Evolutionary conservation across 768 basidiomycete species (phyloP).

Genomic region (Glaciozyma martinii): DNA sequence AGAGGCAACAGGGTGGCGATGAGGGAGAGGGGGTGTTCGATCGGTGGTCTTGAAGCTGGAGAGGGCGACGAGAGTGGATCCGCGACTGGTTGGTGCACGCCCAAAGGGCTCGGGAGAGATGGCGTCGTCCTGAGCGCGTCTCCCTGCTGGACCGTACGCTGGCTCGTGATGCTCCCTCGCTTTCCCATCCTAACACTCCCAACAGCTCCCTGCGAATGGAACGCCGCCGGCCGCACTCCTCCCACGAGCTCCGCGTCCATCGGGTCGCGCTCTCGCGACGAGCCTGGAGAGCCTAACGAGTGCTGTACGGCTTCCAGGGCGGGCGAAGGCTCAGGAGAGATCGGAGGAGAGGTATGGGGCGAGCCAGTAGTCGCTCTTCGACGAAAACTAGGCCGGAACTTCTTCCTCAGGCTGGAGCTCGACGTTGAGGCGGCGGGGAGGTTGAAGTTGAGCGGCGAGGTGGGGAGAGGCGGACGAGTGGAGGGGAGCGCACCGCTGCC

Average conservation of each 20-base stretch:
- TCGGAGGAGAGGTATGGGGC: not conserved
- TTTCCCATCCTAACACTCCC: not conserved
- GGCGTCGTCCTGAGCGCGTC: conserved; percentile 1
- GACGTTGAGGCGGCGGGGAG: not conserved
- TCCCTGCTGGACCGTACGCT: conserved; percentile 16
- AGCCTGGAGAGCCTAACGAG: conserved; percentile 18
- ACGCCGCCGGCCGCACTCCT: not conserved
- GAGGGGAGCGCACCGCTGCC: not conserved
- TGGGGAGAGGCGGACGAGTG: not conserved
- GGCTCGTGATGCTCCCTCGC: conserved; percentile 20
- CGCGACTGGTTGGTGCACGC: not conserved
- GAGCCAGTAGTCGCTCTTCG: not conserved
- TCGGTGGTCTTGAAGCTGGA: conserved; percentile 10
- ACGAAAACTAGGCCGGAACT: not conserved
- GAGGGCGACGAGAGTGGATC: not conserved
- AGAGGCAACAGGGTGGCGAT: conserved; percentile 27
- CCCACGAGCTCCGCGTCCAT: conserved; percentile 5
- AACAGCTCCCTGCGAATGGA: not conserved
- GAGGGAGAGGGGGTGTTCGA: conserved; percentile 25
- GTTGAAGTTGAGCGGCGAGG: not conserved
- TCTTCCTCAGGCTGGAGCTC: not conserved
- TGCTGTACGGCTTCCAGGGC: not conserved
- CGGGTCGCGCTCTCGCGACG: conserved; percentile 24
- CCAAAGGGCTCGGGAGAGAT: not conserved
- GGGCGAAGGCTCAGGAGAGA: conserved; percentile 5